Evolutionary conservation across 1,139 yeast genomes (phyloP).

Genomic region (Nakaseomyces nivariensis): DNA sequence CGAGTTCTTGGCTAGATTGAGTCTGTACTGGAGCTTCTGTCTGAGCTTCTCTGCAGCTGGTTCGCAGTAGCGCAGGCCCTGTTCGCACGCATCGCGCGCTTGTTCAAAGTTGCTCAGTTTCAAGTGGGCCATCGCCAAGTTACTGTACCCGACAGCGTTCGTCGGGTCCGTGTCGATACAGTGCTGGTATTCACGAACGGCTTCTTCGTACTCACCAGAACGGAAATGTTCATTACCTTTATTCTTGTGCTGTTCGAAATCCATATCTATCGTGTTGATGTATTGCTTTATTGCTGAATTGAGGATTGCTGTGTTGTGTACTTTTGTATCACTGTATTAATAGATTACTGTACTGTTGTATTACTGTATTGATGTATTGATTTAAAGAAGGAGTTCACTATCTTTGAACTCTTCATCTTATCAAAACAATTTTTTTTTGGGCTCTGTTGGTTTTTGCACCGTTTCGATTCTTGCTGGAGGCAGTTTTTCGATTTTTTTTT

Average conservation of each 20-base stretch:
- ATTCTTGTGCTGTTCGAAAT: constrained; percentile 24
- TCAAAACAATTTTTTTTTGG: too few species aligned
- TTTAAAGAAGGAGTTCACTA: too few species aligned
- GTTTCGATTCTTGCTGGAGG: too few species aligned
- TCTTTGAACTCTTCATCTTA: too few species aligned
- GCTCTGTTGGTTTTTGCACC: too few species aligned
- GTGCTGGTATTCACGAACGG: constrained; percentile 52
- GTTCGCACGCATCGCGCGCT: constrained; percentile 53
- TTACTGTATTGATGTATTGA: too few species aligned
- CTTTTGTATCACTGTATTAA: too few species aligned
- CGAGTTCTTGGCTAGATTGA: constrained; percentile 35
- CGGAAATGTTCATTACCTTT: constrained; percentile 65
- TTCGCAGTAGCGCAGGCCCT: constrained; percentile 35
- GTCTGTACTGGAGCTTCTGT: constrained; percentile 50
- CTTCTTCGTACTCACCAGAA: constrained; percentile 42
- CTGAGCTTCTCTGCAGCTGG: constrained; percentile 21
- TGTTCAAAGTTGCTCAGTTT: constrained; percentile 45
- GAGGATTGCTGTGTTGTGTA: too few species aligned
- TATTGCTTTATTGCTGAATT: too few species aligned
- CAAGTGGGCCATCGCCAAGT: constrained; percentile 66
- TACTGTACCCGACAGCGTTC: constrained; percentile 62
- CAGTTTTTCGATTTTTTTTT: too few species aligned
- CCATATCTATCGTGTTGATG: constrained; percentile 1
- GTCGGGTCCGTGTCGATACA: constrained; percentile 50
- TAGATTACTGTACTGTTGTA: too few species aligned